Conservation (phyloP, 371 early-diverging fungal genomes). For the Mortierella sp. region DNA sequence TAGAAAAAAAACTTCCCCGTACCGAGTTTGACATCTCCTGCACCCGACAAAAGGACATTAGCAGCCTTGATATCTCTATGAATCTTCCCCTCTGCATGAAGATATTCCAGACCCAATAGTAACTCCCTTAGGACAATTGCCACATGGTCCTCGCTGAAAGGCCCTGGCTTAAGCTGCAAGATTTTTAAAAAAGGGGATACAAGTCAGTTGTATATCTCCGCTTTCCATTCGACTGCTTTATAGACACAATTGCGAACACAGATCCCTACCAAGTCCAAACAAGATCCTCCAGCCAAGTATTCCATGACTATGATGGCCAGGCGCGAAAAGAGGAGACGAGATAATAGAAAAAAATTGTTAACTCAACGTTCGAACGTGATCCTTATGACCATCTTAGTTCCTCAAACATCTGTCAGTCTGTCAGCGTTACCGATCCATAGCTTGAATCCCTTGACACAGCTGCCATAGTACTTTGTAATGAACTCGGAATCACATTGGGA, state of each 20-base stretch:
- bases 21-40: slow-evolving; percentile 62
- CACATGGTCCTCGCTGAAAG: slow-evolving; percentile 89
- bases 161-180: slow-evolving; percentile 80
- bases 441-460: slow-evolving; percentile 84
- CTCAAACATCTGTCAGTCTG: no score
- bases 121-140: slow-evolving; percentile 93
- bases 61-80: slow-evolving; percentile 96
- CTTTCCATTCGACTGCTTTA: no score
- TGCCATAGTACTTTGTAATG: slow-evolving; percentile 91
- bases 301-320: slow-evolving; percentile 60
- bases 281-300: slow-evolving; percentile 82
- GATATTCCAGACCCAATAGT: slow-evolving; percentile 92
- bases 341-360: not conserved
- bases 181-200: not conserved
- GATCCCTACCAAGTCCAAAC: slow-evolving; percentile 82
- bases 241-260: not conserved
- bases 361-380: not conserved
- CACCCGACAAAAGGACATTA: slow-evolving; percentile 78
- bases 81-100: slow-evolving; percentile 95
- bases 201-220: not conserved
- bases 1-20: not conserved
- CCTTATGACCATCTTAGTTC: not conserved
- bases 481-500: slow-evolving; percentile 91
- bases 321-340: no score
- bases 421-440: slow-evolving; percentile 79